Evolutionary conservation across 768 basidiomycete genomes (phyloP), one percentile per base, ranked within the genome.

Genomic region (Zangia roseola): DNA sequence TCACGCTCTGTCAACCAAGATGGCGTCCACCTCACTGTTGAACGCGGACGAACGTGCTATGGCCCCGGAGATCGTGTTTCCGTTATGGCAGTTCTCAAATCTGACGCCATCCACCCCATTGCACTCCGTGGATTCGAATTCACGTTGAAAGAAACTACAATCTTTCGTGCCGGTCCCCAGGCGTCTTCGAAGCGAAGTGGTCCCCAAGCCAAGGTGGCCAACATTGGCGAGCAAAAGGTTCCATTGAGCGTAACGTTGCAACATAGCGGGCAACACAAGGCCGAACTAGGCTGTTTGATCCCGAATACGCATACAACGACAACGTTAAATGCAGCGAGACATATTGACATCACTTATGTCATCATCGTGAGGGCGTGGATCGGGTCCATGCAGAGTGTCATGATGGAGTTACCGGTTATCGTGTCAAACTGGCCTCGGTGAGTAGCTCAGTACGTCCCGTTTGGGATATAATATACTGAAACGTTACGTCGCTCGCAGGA

Each of bases 391-490:
- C 71, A 78, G 40, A 79, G 81, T 28, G 59, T 91, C 13, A 71
- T 77, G 17, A 79, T 91, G 74, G 87, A 90, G 24, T 69, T 93
- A 23, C 90, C 90, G 16, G 77, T 92, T 16, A 83, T 89, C 38
- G 74, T 93, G 30, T 90, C 90, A 5, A 91, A 91, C 57, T 92
- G 90, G 90, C 87, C 86, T 57, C 80, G 85, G 89, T 87, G 52
- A 38, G 83, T 70, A 6, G 28, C 40, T 19, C 21, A 19, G 4
- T 33, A 26, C 6, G 13, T 25, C 5, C 45, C 6, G 16, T 52
- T 30, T 14, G 14, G 21, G 12, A 30, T n/a, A 26, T 17, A 9
- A 6, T 23, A 13, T 26, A 40, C 35, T 49, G 1, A 48, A 21
- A 4, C 6, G n/a, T 36, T 2, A 8, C 19, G 6, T 5, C 23